Conservation (phyloP, 768 basidiomycete genomes). For the Asterophora parasitica region DNA sequence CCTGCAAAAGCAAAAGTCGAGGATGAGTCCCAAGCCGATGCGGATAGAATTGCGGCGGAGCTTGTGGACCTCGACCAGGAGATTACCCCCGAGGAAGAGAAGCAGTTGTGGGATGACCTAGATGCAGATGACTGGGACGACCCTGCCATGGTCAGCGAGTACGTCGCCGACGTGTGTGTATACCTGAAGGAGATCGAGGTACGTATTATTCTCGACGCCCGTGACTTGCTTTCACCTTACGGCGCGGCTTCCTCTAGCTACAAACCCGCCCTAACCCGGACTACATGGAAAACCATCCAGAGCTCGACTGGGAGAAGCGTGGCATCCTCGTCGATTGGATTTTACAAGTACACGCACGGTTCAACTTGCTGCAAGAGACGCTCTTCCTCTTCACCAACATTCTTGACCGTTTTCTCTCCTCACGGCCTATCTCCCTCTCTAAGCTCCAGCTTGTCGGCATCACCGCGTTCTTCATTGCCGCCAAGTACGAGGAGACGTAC, state of each 20-base stretch:
- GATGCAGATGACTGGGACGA: slow-evolving; percentile 87
- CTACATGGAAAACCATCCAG: slow-evolving; percentile 82
- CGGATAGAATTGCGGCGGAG: slow-evolving; percentile 35
- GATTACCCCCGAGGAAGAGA: slow-evolving; percentile 37
- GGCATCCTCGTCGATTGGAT: slow-evolving; percentile 91
- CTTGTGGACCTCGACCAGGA: slow-evolving; percentile 24
- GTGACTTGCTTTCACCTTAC: slow-evolving; percentile 5
- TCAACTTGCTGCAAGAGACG: slow-evolving; percentile 84
- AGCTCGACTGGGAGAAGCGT: slow-evolving; percentile 87
- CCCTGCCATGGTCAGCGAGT: slow-evolving; percentile 89
- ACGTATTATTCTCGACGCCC: slow-evolving; percentile 4
- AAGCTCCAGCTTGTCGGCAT: slow-evolving; percentile 92
- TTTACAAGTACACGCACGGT: slow-evolving; percentile 84
- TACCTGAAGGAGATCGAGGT: slow-evolving; percentile 87
- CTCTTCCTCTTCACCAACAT: slow-evolving; percentile 88
- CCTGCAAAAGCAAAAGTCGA: slow-evolving; percentile 15
- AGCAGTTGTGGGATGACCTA: slow-evolving; percentile 72
- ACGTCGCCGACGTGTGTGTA: slow-evolving; percentile 81
- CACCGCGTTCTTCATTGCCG: slow-evolving; percentile 80
- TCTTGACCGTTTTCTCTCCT: slow-evolving; percentile 68
- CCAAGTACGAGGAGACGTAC: slow-evolving; percentile 92
- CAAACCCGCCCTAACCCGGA: slow-evolving; percentile 73
- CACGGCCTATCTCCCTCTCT: slow-evolving; percentile 69
- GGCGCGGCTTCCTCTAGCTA: slow-evolving; percentile 37
- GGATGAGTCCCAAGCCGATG: slow-evolving; percentile 37